Conservation (phyloP, 2,329 filamentous ascomycete species). For the Colletotrichum sublineola region DNA sequence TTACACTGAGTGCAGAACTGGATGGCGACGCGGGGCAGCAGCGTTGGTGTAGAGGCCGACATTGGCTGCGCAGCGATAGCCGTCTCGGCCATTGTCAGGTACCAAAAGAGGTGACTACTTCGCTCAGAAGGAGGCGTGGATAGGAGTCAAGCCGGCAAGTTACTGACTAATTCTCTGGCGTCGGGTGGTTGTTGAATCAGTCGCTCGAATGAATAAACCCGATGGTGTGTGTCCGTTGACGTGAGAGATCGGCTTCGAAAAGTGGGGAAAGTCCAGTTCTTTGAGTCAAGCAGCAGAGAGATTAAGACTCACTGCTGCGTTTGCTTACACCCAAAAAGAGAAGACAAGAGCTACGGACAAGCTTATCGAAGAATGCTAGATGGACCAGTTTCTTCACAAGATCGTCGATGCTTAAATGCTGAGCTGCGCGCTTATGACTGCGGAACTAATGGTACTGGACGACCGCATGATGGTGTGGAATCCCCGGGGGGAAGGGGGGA, state of each 20-base stretch:
- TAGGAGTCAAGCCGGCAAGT: background rate
- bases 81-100: slow-evolving; percentile 22
- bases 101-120: background rate
- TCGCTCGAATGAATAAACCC: background rate
- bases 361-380: background rate
- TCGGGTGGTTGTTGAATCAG: background rate
- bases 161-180: background rate
- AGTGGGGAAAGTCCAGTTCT: background rate
- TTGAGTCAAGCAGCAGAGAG: background rate
- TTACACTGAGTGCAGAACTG: slow-evolving; percentile 94
- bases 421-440: background rate
- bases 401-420: slow-evolving; percentile 1
- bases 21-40: slow-evolving; percentile 83
- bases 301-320: too few relatives aligned
- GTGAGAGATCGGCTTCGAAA: background rate
- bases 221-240: background rate
- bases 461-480: background rate
- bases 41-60: background rate
- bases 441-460: background rate
- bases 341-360: background rate
- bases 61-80: background rate
- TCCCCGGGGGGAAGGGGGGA: background rate
- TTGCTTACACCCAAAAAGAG: background rate
- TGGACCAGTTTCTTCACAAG: background rate
- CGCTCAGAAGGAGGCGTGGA: background rate